Percentiles rank a stretch among this genome's conserved stretches.
These are phyloP conservation scores for Prototheca wickerhamii DNA, from an alignment of 163 green algal genomes.

Conservation along the genomic window DNA sequence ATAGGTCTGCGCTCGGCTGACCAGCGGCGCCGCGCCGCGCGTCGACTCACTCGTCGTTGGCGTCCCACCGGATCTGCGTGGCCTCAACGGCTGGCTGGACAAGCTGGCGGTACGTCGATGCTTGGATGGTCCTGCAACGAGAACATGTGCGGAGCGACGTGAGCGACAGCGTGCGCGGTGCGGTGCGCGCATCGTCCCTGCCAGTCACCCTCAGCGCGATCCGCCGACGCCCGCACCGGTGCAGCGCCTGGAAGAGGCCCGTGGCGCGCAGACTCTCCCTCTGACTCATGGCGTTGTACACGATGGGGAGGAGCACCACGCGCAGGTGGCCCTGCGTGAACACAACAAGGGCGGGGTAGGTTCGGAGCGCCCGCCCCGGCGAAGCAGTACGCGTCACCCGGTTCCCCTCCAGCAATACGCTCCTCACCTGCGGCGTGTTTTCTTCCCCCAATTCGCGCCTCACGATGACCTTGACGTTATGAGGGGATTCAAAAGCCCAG, in stretches of 20 bases:
- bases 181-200: neutral
- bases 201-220: neutral
- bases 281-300: conserved; percentile 43
- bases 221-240: neutral
- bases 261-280: conserved; percentile 16
- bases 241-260: conserved; percentile 15
- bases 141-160: too few species aligned
- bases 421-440: conserved; percentile 21
- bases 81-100: too few species aligned
- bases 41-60: too few species aligned
- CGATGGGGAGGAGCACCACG: conserved; percentile 39
- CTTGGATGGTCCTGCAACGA: too few species aligned
- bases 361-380: neutral
- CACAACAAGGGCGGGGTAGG: neutral
- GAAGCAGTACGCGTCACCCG: neutral
- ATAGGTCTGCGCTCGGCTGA: too few species aligned
- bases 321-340: conserved; percentile 32
- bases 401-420: neutral
- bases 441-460: conserved; percentile 37
- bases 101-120: too few species aligned
- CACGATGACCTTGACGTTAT: conserved; percentile 40
- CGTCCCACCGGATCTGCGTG: too few species aligned
- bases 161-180: too few species aligned
- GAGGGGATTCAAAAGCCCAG: conserved; percentile 46
- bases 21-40: too few species aligned